Percentiles rank a stretch among this genome's conserved stretches.
phyloP scores from a whole-genome alignment of 495 filamentous ascomycete species.

The Lasiosphaeria ovina region DNA sequence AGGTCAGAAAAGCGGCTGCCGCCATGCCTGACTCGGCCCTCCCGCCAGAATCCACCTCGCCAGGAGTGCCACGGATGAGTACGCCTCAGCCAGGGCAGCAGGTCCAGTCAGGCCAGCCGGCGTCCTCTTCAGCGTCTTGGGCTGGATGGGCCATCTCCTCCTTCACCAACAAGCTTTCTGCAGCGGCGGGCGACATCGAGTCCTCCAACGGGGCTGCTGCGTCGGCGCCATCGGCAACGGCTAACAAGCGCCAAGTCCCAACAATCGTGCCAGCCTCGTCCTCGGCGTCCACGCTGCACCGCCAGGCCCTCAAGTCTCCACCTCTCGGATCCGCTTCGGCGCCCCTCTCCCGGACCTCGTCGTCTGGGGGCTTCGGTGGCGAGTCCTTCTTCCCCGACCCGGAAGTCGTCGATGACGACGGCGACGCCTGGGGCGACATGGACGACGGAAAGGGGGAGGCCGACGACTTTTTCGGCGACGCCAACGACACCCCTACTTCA shows the following conservation, averaged over 20 bases:
- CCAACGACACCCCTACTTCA: conserved; percentile 34
- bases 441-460: conserved; percentile 41
- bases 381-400: conserved; percentile 44
- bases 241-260: conserved; percentile 25
- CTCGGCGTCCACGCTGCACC: conserved; percentile 53
- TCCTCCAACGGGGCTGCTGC: conserved; percentile 9
- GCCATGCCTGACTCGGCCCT: conserved; percentile 79
- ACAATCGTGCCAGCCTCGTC: conserved; percentile 31
- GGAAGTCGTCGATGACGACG: conserved; percentile 47
- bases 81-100: conserved; percentile 60
- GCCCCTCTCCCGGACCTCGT: conserved; percentile 42
- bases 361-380: conserved; percentile 42
- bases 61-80: conserved; percentile 64
- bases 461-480: conserved; percentile 47
- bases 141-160: conserved; percentile 97
- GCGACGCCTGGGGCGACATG: conserved; percentile 74
- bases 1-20: conserved; percentile 71
- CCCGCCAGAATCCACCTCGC: conserved; percentile 45
- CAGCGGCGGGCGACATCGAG: conserved; percentile 82
- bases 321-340: conserved; percentile 30
- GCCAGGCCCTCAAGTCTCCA: conserved; percentile 52
- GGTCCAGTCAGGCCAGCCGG: conserved; percentile 42
- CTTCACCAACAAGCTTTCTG: conserved; percentile 90
- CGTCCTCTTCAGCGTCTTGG: conserved; percentile 62
- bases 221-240: conserved; percentile 15